Conservation (phyloP, 805 yeast genomes). For the Priceomyces castillae region DNA sequence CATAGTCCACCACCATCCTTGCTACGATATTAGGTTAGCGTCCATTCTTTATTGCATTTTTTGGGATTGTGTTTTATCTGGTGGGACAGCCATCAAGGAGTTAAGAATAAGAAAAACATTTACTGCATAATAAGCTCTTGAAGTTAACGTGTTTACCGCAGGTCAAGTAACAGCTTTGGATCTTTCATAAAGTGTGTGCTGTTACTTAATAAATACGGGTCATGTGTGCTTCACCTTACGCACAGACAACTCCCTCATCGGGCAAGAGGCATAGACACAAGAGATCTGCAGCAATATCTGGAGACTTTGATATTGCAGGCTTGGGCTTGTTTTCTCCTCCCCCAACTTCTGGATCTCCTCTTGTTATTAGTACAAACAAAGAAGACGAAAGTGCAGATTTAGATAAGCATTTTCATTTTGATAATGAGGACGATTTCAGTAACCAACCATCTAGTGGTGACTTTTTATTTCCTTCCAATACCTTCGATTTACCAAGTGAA, state of each 20-base stretch:
- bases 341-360: conserved; percentile 3
- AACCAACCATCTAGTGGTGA: conserved; percentile 16
- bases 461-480: conserved; percentile 30
- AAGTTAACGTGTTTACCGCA: too few relatives aligned
- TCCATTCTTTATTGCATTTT: conserved; percentile 10
- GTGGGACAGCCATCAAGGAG: neutral
- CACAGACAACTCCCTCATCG: conserved; percentile 8
- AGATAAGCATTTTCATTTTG: conserved; percentile 28
- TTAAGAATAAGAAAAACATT: neutral
- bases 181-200: neutral
- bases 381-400: conserved; percentile 4
- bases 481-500: conserved; percentile 14
- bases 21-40: conserved; percentile 9
- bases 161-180: too few relatives aligned
- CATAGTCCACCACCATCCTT: neutral
- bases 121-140: neutral
- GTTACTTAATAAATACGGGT: too few relatives aligned
- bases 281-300: conserved; percentile 85
- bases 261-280: conserved; percentile 64
- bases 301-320: conserved; percentile 64
- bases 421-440: conserved; percentile 36
- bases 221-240: conserved; percentile 2
- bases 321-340: conserved; percentile 36
- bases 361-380: neutral
- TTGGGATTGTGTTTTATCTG: conserved; percentile 4